phyloP scores from a whole-genome alignment of 805 yeast genomes.

The Yamadazyma tumulicola region DNA sequence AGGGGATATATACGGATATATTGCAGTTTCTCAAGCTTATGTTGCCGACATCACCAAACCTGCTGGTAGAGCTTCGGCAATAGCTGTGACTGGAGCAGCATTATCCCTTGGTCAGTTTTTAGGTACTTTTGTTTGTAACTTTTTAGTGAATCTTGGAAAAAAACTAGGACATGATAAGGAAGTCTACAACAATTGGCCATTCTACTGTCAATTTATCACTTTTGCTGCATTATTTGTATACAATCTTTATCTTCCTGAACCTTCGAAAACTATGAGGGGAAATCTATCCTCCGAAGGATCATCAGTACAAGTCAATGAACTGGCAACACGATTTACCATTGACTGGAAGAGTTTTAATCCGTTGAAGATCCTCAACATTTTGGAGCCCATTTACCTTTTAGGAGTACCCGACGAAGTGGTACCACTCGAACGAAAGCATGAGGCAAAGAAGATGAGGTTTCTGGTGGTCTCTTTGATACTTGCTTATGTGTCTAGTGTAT shows the following conservation, averaged over 20 bases:
- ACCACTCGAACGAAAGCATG: constrained; percentile 1
- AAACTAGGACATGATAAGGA: not conserved
- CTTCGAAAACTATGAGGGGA: not conserved
- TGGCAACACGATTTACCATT: too few relatives aligned
- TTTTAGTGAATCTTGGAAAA: constrained; percentile 1
- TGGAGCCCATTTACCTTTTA: not conserved
- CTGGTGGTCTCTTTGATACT: constrained; percentile 4
- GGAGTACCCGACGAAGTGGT: constrained; percentile 2
- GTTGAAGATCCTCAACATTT: not conserved
- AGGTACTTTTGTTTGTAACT: constrained; percentile 1
- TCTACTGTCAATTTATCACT: not conserved
- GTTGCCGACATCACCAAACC: constrained; percentile 6
- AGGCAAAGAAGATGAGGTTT: constrained; percentile 2
- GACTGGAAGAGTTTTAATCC: not conserved
- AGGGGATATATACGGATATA: constrained; percentile 2
- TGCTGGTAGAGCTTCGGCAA: constrained; percentile 2
- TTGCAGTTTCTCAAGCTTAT: constrained; percentile 2
- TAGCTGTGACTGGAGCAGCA: constrained; percentile 1
- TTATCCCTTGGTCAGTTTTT: constrained; percentile 1
- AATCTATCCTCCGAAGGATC: too few relatives aligned
- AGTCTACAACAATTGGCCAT: not conserved
- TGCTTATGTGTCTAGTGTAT: not conserved
- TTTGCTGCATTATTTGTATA: not conserved
- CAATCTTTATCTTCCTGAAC: not conserved
- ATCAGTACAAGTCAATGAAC: too few relatives aligned